phyloP scores from a whole-genome alignment of 495 filamentous ascomycete genomes.

The Aspergillus sparsus region DNA sequence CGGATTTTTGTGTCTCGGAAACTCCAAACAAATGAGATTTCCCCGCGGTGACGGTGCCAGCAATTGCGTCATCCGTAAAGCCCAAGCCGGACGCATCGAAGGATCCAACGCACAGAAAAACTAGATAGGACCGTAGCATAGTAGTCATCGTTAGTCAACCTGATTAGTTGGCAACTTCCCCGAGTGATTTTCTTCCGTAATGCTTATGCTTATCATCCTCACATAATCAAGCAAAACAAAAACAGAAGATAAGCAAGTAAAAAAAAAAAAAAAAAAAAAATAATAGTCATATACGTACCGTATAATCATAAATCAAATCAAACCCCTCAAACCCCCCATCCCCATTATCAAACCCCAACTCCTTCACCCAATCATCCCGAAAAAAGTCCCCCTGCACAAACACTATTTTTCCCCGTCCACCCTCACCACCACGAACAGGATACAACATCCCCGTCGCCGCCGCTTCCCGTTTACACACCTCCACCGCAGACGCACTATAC shows the following conservation, averaged over 20 bases:
- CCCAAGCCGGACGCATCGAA: conserved; percentile 59
- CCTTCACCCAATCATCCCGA: conserved; percentile 53
- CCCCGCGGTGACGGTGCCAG: conserved; percentile 50
- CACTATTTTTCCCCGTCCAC: conserved; percentile 48
- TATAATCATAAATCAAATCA: conserved; percentile 77
- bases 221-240: neutral
- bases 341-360: conserved; percentile 26
- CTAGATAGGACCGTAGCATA: conserved; percentile 35
- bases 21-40: conserved; percentile 61
- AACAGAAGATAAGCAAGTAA: neutral
- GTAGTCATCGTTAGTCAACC: neutral
- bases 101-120: conserved; percentile 71
- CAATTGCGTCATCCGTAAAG: conserved; percentile 57
- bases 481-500: no score
- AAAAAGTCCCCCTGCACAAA: conserved; percentile 70
- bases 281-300: conserved; percentile 46
- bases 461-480: conserved; percentile 42
- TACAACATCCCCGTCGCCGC: conserved; percentile 37
- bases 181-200: no score
- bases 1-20: conserved; percentile 18
- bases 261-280: neutral
- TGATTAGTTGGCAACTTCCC: neutral
- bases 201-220: neutral
- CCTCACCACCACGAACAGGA: conserved; percentile 34
- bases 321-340: conserved; percentile 34